Percentiles rank a stretch among this genome's conserved stretches.
Conservation (phyloP, 148 eudicot genomes). For the Diospyros kaki region DNA sequence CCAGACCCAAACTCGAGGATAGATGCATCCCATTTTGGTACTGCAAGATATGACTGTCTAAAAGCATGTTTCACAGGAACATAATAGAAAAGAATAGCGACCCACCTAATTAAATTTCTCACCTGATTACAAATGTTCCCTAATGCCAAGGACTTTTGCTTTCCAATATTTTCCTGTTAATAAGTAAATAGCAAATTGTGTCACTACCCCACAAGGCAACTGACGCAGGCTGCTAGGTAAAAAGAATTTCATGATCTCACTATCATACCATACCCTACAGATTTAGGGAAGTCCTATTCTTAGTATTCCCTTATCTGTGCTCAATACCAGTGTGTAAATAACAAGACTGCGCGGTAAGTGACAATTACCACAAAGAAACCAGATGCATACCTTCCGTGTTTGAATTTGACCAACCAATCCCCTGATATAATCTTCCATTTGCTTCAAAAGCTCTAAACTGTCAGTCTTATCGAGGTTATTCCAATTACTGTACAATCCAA, state of each 20-base stretch:
- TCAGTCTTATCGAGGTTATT: conserved; percentile 32
- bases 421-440: conserved; percentile 45
- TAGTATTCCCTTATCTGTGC: background rate
- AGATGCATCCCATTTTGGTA: conserved; percentile 14
- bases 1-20: conserved; percentile 8
- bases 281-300: conserved; percentile 2
- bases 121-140: conserved; percentile 9
- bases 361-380: background rate
- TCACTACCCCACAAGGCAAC: background rate
- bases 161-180: conserved; percentile 16
- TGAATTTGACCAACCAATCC: conserved; percentile 35
- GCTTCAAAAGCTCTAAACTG: conserved; percentile 30
- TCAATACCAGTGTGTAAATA: background rate
- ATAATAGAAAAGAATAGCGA: background rate
- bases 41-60: conserved; percentile 1
- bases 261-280: background rate
- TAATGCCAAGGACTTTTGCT: conserved; percentile 8
- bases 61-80: background rate
- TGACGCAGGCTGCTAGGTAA: no score
- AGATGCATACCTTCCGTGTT: conserved; percentile 32
- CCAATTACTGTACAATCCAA: conserved; percentile 34
- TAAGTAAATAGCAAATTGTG: background rate
- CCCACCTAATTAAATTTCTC: background rate
- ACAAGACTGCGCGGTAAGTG: background rate
- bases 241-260: no score